These are phyloP conservation scores for Schwanniomyces pseudopolymorphus DNA, from an alignment of 805 yeast species.

Conservation along the genomic window DNA sequence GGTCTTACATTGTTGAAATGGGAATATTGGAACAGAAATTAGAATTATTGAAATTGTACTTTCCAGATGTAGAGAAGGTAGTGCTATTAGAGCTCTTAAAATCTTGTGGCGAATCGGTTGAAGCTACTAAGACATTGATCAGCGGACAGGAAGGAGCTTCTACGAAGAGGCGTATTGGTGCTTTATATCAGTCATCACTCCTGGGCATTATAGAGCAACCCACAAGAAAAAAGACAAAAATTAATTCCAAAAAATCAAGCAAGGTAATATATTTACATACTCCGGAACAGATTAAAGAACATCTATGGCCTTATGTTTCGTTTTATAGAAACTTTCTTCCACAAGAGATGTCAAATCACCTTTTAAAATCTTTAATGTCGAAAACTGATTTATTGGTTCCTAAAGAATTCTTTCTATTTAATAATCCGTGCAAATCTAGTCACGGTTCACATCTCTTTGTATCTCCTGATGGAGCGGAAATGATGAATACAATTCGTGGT, in stretches of 20 bases:
- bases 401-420: constrained; percentile 60
- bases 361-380: constrained; percentile 43
- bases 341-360: constrained; percentile 41
- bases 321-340: constrained; percentile 56
- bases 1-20: not conserved
- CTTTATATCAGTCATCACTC: constrained; percentile 15
- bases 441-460: constrained; percentile 39
- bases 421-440: constrained; percentile 58
- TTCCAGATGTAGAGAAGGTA: constrained; percentile 44
- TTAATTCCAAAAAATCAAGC: not conserved
- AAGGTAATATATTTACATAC: constrained; percentile 44
- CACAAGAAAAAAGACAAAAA: not conserved
- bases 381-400: constrained; percentile 40
- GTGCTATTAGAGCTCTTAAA: constrained; percentile 51
- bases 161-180: constrained; percentile 5
- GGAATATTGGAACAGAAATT: constrained; percentile 26
- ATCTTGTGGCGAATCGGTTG: constrained; percentile 54
- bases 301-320: constrained; percentile 49
- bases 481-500: constrained; percentile 5
- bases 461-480: constrained; percentile 11
- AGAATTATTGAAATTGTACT: constrained; percentile 28
- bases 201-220: constrained; percentile 7
- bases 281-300: constrained; percentile 48
- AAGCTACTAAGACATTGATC: constrained; percentile 40
- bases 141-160: constrained; percentile 27